Percentiles rank a stretch among this genome's conserved stretches.
These are phyloP conservation scores for Nannizzia gypsea DNA, from an alignment of 2,329 filamentous ascomycete species.

Conservation along the genomic window DNA sequence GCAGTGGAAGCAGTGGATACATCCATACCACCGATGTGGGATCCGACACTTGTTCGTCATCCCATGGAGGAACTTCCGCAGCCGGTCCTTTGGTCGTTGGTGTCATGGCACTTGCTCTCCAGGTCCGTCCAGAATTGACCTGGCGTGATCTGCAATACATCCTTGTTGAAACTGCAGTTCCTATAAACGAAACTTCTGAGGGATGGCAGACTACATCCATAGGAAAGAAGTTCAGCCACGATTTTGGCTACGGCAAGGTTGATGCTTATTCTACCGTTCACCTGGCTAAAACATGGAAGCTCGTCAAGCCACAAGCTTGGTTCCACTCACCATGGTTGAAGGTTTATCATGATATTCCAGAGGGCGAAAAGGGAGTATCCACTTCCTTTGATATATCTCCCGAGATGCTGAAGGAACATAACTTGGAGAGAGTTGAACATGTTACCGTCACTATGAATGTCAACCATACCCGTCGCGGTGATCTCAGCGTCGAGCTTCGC, in stretches of 20 bases:
- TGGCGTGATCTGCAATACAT: slow-evolving; percentile 96
- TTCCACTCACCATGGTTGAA: slow-evolving; percentile 87
- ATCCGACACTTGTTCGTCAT: slow-evolving; percentile 59
- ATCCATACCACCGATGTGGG: slow-evolving; percentile 98
- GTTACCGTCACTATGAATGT: slow-evolving; percentile 98
- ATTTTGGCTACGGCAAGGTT: slow-evolving; percentile 90
- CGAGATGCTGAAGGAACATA: slow-evolving; percentile 68
- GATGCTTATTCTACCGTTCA: slow-evolving; percentile 80
- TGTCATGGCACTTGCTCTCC: slow-evolving; percentile 77
- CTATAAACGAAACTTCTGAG: slow-evolving; percentile 58
- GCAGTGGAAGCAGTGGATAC: slow-evolving; percentile 73
- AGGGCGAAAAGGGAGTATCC: slow-evolving; percentile 67
- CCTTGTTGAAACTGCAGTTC: slow-evolving; percentile 70
- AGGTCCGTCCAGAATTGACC: slow-evolving; percentile 70
- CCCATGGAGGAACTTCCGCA: slow-evolving; percentile 91
- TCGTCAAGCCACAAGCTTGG: slow-evolving; percentile 93
- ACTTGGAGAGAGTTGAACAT: slow-evolving; percentile 79
- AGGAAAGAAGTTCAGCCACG: slow-evolving; percentile 83
- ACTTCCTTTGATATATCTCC: slow-evolving; percentile 72
- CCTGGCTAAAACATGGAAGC: slow-evolving; percentile 69
- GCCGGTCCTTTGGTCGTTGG: slow-evolving; percentile 87
- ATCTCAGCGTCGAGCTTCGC: slow-evolving; percentile 81
- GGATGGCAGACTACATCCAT: slow-evolving; percentile 74
- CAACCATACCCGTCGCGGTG: slow-evolving; percentile 72
- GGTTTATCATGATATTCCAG: slow-evolving; percentile 72